Base-by-base conservation (phyloP, 2,329 filamentous ascomycete species). In the Botrytis squamosa region DNA sequence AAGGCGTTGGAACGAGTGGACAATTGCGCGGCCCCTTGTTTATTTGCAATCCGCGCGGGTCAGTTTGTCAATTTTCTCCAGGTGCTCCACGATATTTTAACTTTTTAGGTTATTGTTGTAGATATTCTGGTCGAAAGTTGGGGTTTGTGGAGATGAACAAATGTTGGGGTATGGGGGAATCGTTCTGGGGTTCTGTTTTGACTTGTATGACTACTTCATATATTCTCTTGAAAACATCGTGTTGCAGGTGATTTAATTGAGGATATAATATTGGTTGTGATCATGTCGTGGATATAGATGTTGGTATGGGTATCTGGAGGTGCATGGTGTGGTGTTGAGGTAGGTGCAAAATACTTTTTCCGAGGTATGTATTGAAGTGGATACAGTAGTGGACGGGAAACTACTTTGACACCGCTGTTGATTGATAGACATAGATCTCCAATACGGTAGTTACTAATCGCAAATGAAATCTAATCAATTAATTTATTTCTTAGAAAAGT, bases 111-210 rank as follows among this genome's bases (percentile, higher is more conserved):
- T n/a, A n/a, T 20, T 2, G 8, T 42, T 22, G 25, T 64, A 44
- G 38, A 44, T 10, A 18, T 44, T 44, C 16, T 20, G 52, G 12
- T 25, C 38, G 38, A 64, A 64, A 29, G 38, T 64, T n/a, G 40
- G 62, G 62, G 62, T 40, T 42, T 64, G 62, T 64, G 62, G 62
- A 40, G 62, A 42, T 44, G 4, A 44, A 10, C 16, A 29, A 42
- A 63, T 63, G 60, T 42, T 64, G 62, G 62, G 38, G 38, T 64
- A 44, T 64, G 62, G 62, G 62, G 62, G 25, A 29, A 64, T 29
- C 0, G 40, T 20, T 42, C 9, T 22, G 62, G 25, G 62, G 16
- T 22, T 64, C 38, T 64, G 8, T 1, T 6, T 62, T 10, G 6
- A 18, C 18, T 63, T 25, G 60, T n/a, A 20, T 16, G 14, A 0